Evolutionary conservation across 192 early-diverging fungal species (phyloP).

Genomic region (Umbelopsis isabellina): DNA sequence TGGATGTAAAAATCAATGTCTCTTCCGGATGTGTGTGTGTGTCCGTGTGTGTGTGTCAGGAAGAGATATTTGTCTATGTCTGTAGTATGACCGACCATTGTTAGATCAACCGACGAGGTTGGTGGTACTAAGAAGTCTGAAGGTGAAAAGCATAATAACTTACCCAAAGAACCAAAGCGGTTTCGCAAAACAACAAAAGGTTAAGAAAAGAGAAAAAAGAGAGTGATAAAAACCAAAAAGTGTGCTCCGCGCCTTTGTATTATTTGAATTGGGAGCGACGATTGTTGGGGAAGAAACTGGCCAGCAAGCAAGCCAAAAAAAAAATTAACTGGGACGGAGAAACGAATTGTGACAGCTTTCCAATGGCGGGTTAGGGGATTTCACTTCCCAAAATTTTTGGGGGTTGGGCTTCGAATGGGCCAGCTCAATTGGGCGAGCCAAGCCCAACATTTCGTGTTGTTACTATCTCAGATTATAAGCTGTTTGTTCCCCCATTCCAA

Average conservation of each 20-base stretch:
- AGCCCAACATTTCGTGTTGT: slow-evolving; percentile 19
- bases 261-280: slow-evolving; percentile 21
- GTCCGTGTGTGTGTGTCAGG: slow-evolving; percentile 19
- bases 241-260: slow-evolving; percentile 22
- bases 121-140: not conserved
- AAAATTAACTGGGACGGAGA: slow-evolving; percentile 24
- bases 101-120: not conserved
- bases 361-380: slow-evolving; percentile 14
- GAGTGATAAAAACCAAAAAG: slow-evolving; percentile 16
- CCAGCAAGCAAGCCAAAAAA: slow-evolving; percentile 5
- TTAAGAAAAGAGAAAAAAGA: slow-evolving; percentile 31
- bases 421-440: slow-evolving; percentile 17
- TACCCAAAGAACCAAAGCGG: slow-evolving; percentile 22
- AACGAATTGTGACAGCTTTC: slow-evolving; percentile 21
- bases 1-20: slow-evolving; percentile 11
- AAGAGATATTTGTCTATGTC: slow-evolving; percentile 23
- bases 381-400: slow-evolving; percentile 17
- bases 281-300: slow-evolving; percentile 18
- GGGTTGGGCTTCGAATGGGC: not conserved
- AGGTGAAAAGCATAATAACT: not conserved
- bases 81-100: not conserved
- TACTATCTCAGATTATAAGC: slow-evolving; percentile 1
- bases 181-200: slow-evolving; percentile 14
- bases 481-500: not conserved
- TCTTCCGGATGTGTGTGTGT: slow-evolving; percentile 21